phyloP scores from a whole-genome alignment of 208 protist genomes.

The Acanthamoeba castellanii region DNA sequence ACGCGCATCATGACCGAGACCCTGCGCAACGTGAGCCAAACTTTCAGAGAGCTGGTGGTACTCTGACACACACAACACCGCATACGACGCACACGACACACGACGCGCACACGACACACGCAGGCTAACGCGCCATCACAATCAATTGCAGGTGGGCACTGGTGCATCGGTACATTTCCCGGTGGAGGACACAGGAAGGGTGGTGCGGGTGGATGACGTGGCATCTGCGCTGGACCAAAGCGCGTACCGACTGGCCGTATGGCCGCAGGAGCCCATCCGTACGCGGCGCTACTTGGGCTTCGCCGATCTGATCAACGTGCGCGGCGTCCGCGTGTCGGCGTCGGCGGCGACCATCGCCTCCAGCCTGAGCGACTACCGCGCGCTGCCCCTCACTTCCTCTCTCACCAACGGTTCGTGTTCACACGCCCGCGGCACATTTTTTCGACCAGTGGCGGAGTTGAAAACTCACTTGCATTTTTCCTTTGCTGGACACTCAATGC shows the following conservation, averaged over 20 bases:
- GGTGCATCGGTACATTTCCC: not conserved
- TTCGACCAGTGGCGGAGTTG: no score
- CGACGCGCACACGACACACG: no score
- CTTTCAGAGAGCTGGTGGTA: not conserved
- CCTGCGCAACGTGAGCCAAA: not conserved
- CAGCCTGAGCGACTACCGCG: not conserved
- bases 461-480: no score
- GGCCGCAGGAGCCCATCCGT: not conserved
- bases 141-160: no score
- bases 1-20: not conserved
- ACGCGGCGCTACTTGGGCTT: not conserved
- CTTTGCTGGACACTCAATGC: no score
- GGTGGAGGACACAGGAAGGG: not conserved
- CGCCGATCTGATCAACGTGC: not conserved
- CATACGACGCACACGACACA: no score
- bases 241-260: not conserved
- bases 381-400: not conserved
- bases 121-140: no score
- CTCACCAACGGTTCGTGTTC: not conserved
- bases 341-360: not conserved
- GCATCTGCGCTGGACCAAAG: not conserved
- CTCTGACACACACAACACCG: no score
- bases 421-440: not conserved
- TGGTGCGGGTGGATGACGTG: not conserved
- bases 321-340: not conserved